phyloP scores from a whole-genome alignment of 2,329 filamentous ascomycete species.

The Polytolypa hystricis region DNA sequence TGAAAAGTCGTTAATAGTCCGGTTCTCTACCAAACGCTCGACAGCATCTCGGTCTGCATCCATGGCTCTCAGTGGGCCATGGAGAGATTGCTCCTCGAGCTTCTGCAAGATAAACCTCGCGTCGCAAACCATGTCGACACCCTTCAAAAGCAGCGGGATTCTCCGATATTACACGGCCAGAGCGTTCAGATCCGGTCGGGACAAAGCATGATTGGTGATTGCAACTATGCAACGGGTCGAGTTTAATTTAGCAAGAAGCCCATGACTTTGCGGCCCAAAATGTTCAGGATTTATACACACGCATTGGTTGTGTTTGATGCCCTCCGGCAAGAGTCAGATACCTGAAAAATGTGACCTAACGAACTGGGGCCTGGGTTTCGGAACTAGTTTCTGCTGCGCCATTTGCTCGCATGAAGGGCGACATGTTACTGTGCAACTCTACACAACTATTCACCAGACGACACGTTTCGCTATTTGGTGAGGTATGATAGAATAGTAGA shows the following conservation, averaged over 20 bases:
- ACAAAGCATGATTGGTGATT: slow-evolving; percentile 56
- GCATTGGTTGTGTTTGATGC: slow-evolving; percentile 57
- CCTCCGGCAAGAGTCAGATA: slow-evolving; percentile 56
- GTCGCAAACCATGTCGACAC: slow-evolving; percentile 58
- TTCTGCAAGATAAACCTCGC: slow-evolving; percentile 56
- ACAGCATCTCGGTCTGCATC: slow-evolving; percentile 36
- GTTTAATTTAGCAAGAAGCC: not conserved
- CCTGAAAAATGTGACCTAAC: too few species aligned
- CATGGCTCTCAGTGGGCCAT: slow-evolving; percentile 30
- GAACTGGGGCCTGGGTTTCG: too few species aligned
- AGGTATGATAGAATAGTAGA: too few species aligned
- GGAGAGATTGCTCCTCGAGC: slow-evolving; percentile 47
- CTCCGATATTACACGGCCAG: slow-evolving; percentile 57
- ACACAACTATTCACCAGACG: too few species aligned
- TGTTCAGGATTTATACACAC: slow-evolving; percentile 34
- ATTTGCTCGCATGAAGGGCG: too few species aligned
- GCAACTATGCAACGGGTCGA: slow-evolving; percentile 42
- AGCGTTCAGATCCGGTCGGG: slow-evolving; percentile 51
- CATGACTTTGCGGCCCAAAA: too few species aligned
- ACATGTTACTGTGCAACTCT: too few species aligned
- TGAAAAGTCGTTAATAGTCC: slow-evolving; percentile 50
- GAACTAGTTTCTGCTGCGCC: too few species aligned
- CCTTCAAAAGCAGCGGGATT: slow-evolving; percentile 57
- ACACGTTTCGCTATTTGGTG: too few species aligned
- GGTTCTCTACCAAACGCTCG: slow-evolving; percentile 45